phyloP scores from a whole-genome alignment of 345 rosid genomes.

The Atalantia buxifolia region DNA sequence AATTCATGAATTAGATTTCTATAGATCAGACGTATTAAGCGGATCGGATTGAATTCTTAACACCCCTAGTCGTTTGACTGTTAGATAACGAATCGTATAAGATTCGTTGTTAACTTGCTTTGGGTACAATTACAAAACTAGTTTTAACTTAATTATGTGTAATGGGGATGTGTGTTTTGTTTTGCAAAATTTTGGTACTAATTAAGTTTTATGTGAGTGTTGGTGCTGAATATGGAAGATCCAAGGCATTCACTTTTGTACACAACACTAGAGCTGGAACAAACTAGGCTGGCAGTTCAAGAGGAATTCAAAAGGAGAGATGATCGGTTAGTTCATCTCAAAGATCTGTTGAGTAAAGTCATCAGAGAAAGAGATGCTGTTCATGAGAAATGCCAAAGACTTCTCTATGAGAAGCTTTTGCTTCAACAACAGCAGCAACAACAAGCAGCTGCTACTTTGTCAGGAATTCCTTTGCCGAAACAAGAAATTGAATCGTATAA shows the following conservation, averaged over 20 bases:
- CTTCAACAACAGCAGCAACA: conserved; percentile 35
- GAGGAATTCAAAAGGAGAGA: conserved; percentile 77
- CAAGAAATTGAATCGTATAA: not conserved
- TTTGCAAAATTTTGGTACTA: not conserved
- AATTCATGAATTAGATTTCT: too few relatives aligned
- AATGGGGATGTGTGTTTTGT: not conserved
- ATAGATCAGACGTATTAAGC: accelerated
- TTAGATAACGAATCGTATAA: not conserved
- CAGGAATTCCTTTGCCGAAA: not conserved
- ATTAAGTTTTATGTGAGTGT: conserved; percentile 10
- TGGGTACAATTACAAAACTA: too few relatives aligned
- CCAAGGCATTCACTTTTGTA: conserved; percentile 59
- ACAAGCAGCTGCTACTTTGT: conserved; percentile 2
- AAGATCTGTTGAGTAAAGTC: conserved; percentile 47
- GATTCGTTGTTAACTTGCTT: too few relatives aligned
- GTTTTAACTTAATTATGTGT: not conserved
- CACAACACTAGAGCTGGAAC: conserved; percentile 75
- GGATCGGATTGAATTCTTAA: accelerated
- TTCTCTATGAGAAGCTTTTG: conserved; percentile 48
- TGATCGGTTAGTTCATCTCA: conserved; percentile 55
- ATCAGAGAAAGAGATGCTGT: conserved; percentile 72
- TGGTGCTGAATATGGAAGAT: conserved; percentile 64
- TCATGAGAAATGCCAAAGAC: conserved; percentile 55
- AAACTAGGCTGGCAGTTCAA: conserved; percentile 51
- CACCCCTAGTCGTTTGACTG: not conserved